These are phyloP conservation scores for Aphanomyces stellatus DNA, from an alignment of 352 stramenopile genomes.

Conservation along the genomic window DNA sequence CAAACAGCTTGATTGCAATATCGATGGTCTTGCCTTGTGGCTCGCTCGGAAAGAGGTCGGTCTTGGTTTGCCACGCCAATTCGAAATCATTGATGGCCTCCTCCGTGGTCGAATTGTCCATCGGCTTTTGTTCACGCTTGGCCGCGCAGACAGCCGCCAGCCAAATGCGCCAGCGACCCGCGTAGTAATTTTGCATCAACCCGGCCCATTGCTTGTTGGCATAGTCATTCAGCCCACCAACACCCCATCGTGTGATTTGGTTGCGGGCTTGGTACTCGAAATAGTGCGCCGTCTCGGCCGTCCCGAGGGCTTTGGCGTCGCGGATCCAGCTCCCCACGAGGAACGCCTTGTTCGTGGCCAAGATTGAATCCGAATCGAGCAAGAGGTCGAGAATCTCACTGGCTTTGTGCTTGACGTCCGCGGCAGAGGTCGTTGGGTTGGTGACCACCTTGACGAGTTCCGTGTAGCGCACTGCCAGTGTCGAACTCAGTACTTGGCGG, in stretches of 20 bases:
- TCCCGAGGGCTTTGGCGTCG: constrained; percentile 38
- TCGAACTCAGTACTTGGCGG: constrained; percentile 58
- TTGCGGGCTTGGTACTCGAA: constrained; percentile 79
- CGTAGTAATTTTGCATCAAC: constrained; percentile 56
- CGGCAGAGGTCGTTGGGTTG: constrained; percentile 25
- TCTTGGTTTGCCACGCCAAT: constrained; percentile 56
- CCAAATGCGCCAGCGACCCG: constrained; percentile 61
- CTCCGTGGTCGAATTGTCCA: constrained; percentile 39
- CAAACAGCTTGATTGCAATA: neutral
- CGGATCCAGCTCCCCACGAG: constrained; percentile 64
- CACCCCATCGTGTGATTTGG: constrained; percentile 66
- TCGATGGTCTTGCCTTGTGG: neutral
- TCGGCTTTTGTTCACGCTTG: constrained; percentile 41
- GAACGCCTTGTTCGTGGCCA: constrained; percentile 57
- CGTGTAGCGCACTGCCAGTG: constrained; percentile 19
- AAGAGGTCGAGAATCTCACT: constrained; percentile 44
- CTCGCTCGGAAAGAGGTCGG: neutral
- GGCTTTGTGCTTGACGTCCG: constrained; percentile 34
- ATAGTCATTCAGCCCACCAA: constrained; percentile 56
- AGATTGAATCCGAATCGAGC: constrained; percentile 45
- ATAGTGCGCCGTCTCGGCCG: constrained; percentile 30
- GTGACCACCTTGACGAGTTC: constrained; percentile 46
- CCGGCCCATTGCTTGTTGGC: constrained; percentile 69
- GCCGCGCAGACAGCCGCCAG: constrained; percentile 54
- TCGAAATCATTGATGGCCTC: constrained; percentile 47